Percentiles rank a stretch among this genome's conserved stretches.
Conservation (phyloP, 2,329 filamentous ascomycete genomes). For the Albifimbria verrucaria region DNA sequence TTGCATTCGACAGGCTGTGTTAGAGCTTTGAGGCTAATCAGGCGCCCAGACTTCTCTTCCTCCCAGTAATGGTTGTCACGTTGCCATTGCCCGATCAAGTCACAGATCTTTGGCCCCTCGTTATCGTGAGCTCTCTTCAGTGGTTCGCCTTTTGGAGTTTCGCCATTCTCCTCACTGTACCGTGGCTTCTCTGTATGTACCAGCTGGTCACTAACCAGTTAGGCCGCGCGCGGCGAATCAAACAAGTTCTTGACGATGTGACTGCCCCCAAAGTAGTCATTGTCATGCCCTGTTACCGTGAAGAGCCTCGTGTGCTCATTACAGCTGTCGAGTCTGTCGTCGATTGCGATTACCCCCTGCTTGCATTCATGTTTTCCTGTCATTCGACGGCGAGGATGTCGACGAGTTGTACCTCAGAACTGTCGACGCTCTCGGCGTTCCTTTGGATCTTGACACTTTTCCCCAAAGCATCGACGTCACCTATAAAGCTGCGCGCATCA, state of each 20-base stretch:
- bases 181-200: conserved; percentile 92
- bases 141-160: conserved; percentile 98
- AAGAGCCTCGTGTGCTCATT: conserved; percentile 78
- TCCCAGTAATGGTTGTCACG: conserved; percentile 93
- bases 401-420: conserved; percentile 88
- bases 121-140: conserved; percentile 71
- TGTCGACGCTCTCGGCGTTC: conserved; percentile 79
- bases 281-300: conserved; percentile 96
- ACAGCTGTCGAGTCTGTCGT: conserved; percentile 89
- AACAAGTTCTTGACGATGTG: conserved; percentile 76
- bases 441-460: conserved; percentile 71
- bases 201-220: conserved; percentile 85
- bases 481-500: conserved; percentile 80
- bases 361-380: conserved; percentile 92
- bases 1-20: neutral
- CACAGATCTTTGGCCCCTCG: conserved; percentile 66
- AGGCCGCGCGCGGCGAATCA: conserved; percentile 77
- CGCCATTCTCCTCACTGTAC: conserved; percentile 76
- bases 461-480: conserved; percentile 87
- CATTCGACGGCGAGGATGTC: conserved; percentile 87
- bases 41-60: conserved; percentile 62
- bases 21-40: neutral
- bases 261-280: conserved; percentile 93
- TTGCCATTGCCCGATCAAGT: conserved; percentile 75
- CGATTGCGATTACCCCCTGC: conserved; percentile 90